phyloP scores from a whole-genome alignment of 495 filamentous ascomycete species.

The Penicillium pulvis region DNA sequence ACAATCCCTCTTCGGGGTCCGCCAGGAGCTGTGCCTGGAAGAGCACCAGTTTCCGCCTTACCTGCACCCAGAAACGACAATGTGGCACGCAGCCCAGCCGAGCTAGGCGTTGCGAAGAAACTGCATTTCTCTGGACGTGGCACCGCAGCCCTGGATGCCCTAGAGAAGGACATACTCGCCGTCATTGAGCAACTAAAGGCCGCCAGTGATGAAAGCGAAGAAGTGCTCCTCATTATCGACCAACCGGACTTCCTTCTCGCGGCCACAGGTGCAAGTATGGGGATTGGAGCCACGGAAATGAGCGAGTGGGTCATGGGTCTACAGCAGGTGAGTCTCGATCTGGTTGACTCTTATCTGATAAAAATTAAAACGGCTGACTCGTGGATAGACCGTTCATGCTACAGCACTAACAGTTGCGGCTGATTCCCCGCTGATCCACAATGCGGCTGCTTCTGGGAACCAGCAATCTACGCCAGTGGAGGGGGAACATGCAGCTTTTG shows the following conservation, averaged over 20 bases:
- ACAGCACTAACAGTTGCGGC: conserved; percentile 68
- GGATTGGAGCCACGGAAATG: conserved; percentile 49
- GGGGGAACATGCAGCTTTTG: conserved; percentile 66
- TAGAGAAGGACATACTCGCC: conserved; percentile 43
- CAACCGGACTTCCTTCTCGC: conserved; percentile 55
- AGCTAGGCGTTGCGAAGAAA: conserved; percentile 35
- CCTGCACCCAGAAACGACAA: conserved; percentile 7
- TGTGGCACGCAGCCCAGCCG: conserved; percentile 13
- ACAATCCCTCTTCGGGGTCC: conserved; percentile 36
- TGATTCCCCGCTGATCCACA: conserved; percentile 68
- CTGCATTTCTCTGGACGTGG: conserved; percentile 41
- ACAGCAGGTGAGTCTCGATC: conserved; percentile 41
- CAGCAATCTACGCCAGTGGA: conserved; percentile 60
- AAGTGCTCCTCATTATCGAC: conserved; percentile 52
- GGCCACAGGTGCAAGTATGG: conserved; percentile 39
- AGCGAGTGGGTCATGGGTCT: conserved; percentile 47
- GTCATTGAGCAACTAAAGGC: conserved; percentile 35
- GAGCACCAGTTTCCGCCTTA: conserved; percentile 21
- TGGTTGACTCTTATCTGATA: neutral
- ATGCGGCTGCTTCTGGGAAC: conserved; percentile 32
- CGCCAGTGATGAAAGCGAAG: conserved; percentile 24
- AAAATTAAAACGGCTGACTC: conserved; percentile 13
- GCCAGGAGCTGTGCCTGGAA: conserved; percentile 32
- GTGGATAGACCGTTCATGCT: conserved; percentile 49
- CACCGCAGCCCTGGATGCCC: conserved; percentile 32